Evolutionary conservation across 192 early-diverging fungal species (phyloP).

Genomic region (Backusella parvicylindrica): DNA sequence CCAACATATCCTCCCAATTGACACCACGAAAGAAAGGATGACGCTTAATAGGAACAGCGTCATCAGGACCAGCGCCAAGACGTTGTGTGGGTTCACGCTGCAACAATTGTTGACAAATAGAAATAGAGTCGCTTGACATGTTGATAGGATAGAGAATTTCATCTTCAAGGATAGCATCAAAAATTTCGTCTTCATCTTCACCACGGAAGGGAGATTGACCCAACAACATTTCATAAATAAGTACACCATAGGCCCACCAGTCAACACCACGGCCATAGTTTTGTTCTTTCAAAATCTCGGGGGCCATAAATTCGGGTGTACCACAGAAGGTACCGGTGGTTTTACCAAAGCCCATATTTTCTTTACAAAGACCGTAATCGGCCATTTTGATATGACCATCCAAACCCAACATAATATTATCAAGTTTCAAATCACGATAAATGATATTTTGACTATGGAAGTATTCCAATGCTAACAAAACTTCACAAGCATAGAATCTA

Average conservation of each 20-base stretch:
- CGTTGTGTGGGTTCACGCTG: constrained; percentile 84
- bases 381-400: constrained; percentile 98
- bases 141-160: constrained; percentile 65
- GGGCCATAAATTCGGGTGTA: constrained; percentile 71
- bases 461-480: constrained; percentile 90
- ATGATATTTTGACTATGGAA: constrained; percentile 92
- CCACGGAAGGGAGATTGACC: constrained; percentile 83
- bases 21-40: constrained; percentile 95
- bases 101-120: constrained; percentile 49
- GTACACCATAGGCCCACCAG: constrained; percentile 85
- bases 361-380: constrained; percentile 93
- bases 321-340: constrained; percentile 61
- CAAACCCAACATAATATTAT: constrained; percentile 88
- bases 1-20: constrained; percentile 92
- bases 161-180: constrained; percentile 77
- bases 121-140: constrained; percentile 20
- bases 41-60: constrained; percentile 88
- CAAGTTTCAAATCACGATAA: constrained; percentile 95
- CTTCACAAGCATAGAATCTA: constrained; percentile 90
- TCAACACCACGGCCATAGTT: constrained; percentile 73
- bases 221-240: constrained; percentile 88
- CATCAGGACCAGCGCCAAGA: constrained; percentile 75
- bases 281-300: constrained; percentile 50
- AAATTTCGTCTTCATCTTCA: constrained; percentile 70
- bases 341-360: constrained; percentile 23